A percentile compares a stretch with the other conserved stretches of the same genome.
phyloP scores from a whole-genome alignment of 805 yeast genomes.

The Komagataella populi region DNA sequence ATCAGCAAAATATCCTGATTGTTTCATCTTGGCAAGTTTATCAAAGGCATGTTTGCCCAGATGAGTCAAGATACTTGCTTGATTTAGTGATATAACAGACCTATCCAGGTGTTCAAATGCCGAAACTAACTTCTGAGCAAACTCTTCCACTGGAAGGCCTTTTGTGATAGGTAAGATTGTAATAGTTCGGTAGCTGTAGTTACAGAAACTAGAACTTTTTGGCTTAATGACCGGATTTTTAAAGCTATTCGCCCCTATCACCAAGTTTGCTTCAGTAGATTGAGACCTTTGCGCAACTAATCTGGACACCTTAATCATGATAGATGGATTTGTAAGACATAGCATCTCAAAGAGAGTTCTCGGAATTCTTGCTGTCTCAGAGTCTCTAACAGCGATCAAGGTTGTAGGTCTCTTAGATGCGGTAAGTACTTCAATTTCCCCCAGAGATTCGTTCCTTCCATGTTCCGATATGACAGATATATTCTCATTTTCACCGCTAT shows the following conservation, averaged over 20 bases:
- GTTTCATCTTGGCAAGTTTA: slow-evolving; percentile 69
- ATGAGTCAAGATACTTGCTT: slow-evolving; percentile 64
- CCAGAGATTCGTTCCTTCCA: slow-evolving; percentile 91
- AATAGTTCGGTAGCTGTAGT: slow-evolving; percentile 53
- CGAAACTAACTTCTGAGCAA: slow-evolving; percentile 60
- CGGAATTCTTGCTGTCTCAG: slow-evolving; percentile 90
- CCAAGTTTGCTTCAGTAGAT: slow-evolving; percentile 1
- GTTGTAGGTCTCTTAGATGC: slow-evolving; percentile 58
- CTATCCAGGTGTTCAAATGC: slow-evolving; percentile 65
- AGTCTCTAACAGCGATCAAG: slow-evolving; percentile 78
- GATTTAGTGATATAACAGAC: slow-evolving; percentile 68
- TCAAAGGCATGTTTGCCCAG: slow-evolving; percentile 91
- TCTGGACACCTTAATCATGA: slow-evolving; percentile 81
- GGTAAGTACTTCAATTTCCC: slow-evolving; percentile 88
- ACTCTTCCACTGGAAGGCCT: slow-evolving; percentile 79
- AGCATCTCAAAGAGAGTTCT: slow-evolving; percentile 77
- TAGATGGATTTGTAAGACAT: slow-evolving; percentile 74
- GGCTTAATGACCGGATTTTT: not conserved
- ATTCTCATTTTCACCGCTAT: slow-evolving; percentile 1
- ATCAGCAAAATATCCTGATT: slow-evolving; percentile 82
- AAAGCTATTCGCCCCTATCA: not conserved
- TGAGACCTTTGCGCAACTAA: slow-evolving; percentile 52
- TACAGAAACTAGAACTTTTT: slow-evolving; percentile 10
- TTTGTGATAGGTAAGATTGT: slow-evolving; percentile 68
- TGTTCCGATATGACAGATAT: slow-evolving; percentile 48